phyloP scores from a whole-genome alignment of 2,329 filamentous ascomycete genomes.

The Rutstroemia sp. region DNA sequence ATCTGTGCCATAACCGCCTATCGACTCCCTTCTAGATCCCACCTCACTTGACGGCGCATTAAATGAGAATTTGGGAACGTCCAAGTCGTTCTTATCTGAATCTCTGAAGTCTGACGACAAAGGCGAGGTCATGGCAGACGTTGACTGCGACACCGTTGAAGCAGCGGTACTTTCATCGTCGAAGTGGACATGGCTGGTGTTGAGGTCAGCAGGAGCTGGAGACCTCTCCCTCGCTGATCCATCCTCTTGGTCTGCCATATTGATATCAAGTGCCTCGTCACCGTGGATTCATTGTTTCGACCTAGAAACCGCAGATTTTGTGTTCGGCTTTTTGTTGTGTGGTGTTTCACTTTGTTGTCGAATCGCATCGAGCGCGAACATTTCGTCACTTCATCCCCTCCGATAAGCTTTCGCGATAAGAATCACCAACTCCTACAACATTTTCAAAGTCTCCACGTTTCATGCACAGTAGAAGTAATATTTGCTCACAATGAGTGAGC shows the following conservation, averaged over 20 bases:
- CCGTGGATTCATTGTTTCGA: background rate
- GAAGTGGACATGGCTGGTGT: conserved; percentile 21
- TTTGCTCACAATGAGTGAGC: conserved; percentile 48
- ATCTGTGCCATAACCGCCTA: conserved; percentile 41
- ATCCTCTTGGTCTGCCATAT: conserved; percentile 28
- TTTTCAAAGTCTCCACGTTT: background rate
- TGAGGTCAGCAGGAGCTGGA: conserved; percentile 18
- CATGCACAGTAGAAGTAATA: conserved; percentile 4
- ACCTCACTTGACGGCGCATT: conserved; percentile 15
- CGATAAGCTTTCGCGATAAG: conserved; percentile 14
- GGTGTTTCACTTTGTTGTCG: background rate
- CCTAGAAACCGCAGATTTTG: background rate
- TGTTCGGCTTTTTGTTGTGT: background rate
- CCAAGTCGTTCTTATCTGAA: conserved; percentile 16
- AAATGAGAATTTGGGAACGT: conserved; percentile 23
- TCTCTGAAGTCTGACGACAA: conserved; percentile 23
- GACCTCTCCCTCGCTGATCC: conserved; percentile 19
- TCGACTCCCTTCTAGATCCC: conserved; percentile 15
- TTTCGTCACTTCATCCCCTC: conserved; percentile 5
- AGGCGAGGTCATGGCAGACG: conserved; percentile 30
- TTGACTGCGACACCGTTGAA: conserved; percentile 22
- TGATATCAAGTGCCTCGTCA: conserved; percentile 9
- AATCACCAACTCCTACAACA: conserved; percentile 8
- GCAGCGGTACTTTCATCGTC: conserved; percentile 19
- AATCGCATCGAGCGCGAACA: background rate